phyloP scores from a whole-genome alignment of 2,329 filamentous ascomycete genomes.

The Trichophyton schoenleinii region DNA sequence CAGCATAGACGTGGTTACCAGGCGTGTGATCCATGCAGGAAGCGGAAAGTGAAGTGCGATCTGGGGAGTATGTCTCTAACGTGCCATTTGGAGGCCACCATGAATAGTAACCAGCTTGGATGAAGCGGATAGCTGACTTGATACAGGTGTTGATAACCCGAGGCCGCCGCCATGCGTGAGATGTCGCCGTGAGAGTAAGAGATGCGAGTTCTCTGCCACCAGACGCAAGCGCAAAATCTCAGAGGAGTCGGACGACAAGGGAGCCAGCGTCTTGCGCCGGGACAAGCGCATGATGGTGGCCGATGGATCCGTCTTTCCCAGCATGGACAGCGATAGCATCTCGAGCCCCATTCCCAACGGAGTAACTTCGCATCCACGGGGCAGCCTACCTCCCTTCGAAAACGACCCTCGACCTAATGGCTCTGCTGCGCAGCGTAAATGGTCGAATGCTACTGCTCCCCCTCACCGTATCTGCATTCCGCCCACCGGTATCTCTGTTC shows the following conservation, averaged over 20 bases:
- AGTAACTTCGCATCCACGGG: slow-evolving; percentile 9
- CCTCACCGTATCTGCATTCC: slow-evolving; percentile 9
- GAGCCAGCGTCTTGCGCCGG: slow-evolving; percentile 31
- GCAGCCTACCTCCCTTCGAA: slow-evolving; percentile 7
- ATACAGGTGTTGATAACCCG: slow-evolving; percentile 65
- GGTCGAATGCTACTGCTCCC: slow-evolving; percentile 7
- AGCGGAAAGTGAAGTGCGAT: slow-evolving; percentile 39
- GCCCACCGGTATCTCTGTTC: slow-evolving; percentile 4
- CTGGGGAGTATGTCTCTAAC: slow-evolving; percentile 30
- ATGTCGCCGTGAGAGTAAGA: slow-evolving; percentile 87
- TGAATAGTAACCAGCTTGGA: background rate
- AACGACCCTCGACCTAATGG: slow-evolving; percentile 6
- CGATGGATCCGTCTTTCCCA: slow-evolving; percentile 24
- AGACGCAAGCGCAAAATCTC: slow-evolving; percentile 76
- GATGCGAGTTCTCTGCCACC: slow-evolving; percentile 93
- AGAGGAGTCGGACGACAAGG: slow-evolving; percentile 35
- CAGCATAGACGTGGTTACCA: slow-evolving; percentile 38
- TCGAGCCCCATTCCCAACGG: slow-evolving; percentile 8
- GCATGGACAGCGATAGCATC: slow-evolving; percentile 10
- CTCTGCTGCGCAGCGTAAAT: slow-evolving; percentile 8
- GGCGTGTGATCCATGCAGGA: slow-evolving; percentile 38
- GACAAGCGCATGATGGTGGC: slow-evolving; percentile 42
- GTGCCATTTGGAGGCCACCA: no score
- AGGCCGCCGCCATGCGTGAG: slow-evolving; percentile 87
- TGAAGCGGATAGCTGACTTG: background rate